A percentile compares a stretch with the other conserved stretches of the same genome.
Evolutionary conservation across 352 stramenopile species (phyloP).

Genomic region (Phytopythium helicoides): DNA sequence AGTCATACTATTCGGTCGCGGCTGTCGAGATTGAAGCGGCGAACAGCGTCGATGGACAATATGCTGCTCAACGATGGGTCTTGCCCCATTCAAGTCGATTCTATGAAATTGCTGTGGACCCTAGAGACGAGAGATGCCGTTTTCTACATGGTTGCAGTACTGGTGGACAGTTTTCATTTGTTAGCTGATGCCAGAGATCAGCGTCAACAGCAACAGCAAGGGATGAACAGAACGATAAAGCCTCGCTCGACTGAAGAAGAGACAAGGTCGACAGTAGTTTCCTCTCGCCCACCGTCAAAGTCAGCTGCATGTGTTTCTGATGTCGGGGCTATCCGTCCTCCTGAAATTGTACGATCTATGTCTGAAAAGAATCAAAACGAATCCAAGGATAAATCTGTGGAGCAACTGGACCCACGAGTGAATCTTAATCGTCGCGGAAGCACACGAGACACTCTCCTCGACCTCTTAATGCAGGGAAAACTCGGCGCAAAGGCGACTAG

Average conservation of each 20-base stretch:
- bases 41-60: conserved; percentile 73
- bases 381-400: background rate
- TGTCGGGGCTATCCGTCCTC: background rate
- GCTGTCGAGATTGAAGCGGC: conserved; percentile 49
- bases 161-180: conserved; percentile 43
- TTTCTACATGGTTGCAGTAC: conserved; percentile 68
- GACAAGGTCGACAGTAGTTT: background rate
- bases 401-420: background rate
- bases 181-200: conserved; percentile 35
- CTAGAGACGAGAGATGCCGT: conserved; percentile 68
- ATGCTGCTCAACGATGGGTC: conserved; percentile 67
- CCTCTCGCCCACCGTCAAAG: too few species aligned
- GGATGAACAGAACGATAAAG: conserved; percentile 1
- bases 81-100: conserved; percentile 76
- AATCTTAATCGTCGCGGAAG: conserved; percentile 36
- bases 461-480: conserved; percentile 76
- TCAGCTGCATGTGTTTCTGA: too few species aligned
- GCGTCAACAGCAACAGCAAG: conserved; percentile 4
- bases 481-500: conserved; percentile 37
- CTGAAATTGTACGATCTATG: background rate
- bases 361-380: background rate
- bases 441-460: conserved; percentile 59
- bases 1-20: conserved; percentile 52
- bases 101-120: conserved; percentile 80
- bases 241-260: background rate